These are phyloP conservation scores for Ustulina deusta DNA, from an alignment of 2,329 filamentous ascomycete species.

Conservation along the genomic window DNA sequence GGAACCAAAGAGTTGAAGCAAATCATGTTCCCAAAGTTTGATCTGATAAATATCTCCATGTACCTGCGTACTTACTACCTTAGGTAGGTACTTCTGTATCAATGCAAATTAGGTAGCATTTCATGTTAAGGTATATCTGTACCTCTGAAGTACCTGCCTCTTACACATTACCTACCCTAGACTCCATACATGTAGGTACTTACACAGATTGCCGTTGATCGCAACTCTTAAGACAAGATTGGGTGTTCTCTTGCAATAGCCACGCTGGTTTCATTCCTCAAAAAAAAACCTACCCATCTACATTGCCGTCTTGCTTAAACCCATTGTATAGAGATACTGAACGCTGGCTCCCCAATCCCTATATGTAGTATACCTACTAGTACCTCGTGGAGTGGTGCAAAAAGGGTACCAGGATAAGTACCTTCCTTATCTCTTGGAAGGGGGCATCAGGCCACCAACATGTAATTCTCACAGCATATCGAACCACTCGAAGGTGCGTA, in stretches of 20 bases:
- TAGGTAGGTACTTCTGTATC: neutral
- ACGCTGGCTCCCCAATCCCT: no score
- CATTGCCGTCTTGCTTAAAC: neutral
- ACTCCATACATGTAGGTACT: no score
- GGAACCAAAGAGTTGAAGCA: no score
- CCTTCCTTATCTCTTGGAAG: slow-evolving; percentile 11
- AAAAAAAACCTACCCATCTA: neutral
- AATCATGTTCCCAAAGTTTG: neutral
- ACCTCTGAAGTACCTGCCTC: no score
- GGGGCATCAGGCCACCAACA: slow-evolving; percentile 31
- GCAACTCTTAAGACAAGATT: no score
- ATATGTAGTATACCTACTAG: no score
- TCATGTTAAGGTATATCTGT: no score
- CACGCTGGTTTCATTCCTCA: neutral
- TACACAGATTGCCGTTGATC: neutral
- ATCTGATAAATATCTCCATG: neutral
- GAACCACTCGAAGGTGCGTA: slow-evolving; percentile 36
- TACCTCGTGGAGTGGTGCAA: no score
- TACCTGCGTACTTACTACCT: neutral
- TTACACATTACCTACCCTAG: neutral
- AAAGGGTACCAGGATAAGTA: neutral
- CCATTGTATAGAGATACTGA: neutral
- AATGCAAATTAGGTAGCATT: neutral
- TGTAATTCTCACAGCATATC: slow-evolving; percentile 32
- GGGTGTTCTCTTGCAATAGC: neutral